phyloP scores from a whole-genome alignment of 805 yeast species.

The Yarrowia bubula region DNA sequence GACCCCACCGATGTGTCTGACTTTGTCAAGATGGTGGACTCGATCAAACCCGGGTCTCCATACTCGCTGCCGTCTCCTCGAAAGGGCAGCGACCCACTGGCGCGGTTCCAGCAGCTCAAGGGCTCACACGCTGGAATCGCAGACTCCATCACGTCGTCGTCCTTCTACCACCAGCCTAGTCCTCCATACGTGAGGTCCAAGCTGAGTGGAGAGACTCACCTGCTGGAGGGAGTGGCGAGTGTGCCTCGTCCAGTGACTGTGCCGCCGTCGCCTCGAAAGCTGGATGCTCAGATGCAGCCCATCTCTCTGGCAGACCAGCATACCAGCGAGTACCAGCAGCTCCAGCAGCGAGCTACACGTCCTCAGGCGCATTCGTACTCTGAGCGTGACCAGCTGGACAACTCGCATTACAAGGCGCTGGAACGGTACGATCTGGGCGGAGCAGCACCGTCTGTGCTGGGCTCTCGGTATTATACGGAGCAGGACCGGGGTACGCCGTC shows the following conservation, averaged over 20 bases:
- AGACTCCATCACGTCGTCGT: conserved; percentile 39
- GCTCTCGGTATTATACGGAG: conserved; percentile 13
- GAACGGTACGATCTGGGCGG: conserved; percentile 3
- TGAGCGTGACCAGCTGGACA: conserved; percentile 25
- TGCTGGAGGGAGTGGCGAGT: neutral
- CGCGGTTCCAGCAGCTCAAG: conserved; percentile 40
- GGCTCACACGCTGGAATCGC: conserved; percentile 39
- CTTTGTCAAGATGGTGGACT: conserved; percentile 69
- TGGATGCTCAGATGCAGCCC: conserved; percentile 5
- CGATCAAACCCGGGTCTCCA: conserved; percentile 53
- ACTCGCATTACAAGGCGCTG: conserved; percentile 18
- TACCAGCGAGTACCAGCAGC: conserved; percentile 18
- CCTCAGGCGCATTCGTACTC: conserved; percentile 14
- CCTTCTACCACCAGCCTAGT: conserved; percentile 27
- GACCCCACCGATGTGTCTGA: conserved; percentile 49
- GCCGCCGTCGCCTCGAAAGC: conserved; percentile 17
- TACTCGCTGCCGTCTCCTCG: conserved; percentile 17
- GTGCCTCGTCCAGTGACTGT: neutral
- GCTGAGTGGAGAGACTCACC: conserved; percentile 3
- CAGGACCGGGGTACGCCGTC: conserved; percentile 26
- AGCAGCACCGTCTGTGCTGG: neutral
- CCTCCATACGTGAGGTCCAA: conserved; percentile 23
- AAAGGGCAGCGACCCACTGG: conserved; percentile 33
- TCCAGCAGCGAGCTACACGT: conserved; percentile 22
- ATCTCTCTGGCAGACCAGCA: conserved; percentile 26